Base-by-base conservation (phyloP, 179 eudicot species). In the Actinidia polygama region DNA sequence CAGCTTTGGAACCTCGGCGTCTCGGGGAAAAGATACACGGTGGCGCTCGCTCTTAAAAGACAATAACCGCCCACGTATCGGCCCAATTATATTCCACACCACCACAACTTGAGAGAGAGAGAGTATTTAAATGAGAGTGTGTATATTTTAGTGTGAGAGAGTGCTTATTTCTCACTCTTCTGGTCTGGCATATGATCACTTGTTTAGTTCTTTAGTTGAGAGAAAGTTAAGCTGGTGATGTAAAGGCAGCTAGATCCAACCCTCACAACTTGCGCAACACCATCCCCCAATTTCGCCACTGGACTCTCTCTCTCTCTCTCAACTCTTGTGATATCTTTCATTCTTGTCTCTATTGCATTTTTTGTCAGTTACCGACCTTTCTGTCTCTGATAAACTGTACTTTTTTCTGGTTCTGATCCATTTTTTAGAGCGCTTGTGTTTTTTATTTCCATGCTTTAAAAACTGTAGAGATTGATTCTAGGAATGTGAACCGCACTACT, bases 121-220 rank as follows among this genome's bases (percentile, higher is more conserved):
- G 62, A 57, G 23, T n/a, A n/a, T n/a, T n/a, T n/a, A n/a, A n/a
- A n/a, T n/a, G n/a, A n/a, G n/a, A n/a, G n/a, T n/a, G n/a, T n/a
- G n/a, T n/a, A n/a, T n/a, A n/a, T n/a, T n/a, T n/a, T n/a, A 58
- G 21, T 0, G 51, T 5, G 51, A 1, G 55, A n/a, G 58, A 10
- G 58, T 7, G 21, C 78, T 74, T 53, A 6, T 50, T 53, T 73
- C 77, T 73, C 16, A 53, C 62, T 74, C 78, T 74, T 74, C 46
- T 46, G 46, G 46, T 74, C 12, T 74, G 59, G 44, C 61, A 6
- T 6, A 12, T 10, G 77, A 49, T 9, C n/a, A 16, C 11, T 59
- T 6, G 23, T 18, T 15, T 15, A 54, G 12, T 0, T 10, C 12
- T 7, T 54, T 3, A 12, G 3, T 10, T 10, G 12, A n/a, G n/a